Evolutionary conservation across 768 basidiomycete species (phyloP).

Genomic region (Dacryopinax spathularia): DNA sequence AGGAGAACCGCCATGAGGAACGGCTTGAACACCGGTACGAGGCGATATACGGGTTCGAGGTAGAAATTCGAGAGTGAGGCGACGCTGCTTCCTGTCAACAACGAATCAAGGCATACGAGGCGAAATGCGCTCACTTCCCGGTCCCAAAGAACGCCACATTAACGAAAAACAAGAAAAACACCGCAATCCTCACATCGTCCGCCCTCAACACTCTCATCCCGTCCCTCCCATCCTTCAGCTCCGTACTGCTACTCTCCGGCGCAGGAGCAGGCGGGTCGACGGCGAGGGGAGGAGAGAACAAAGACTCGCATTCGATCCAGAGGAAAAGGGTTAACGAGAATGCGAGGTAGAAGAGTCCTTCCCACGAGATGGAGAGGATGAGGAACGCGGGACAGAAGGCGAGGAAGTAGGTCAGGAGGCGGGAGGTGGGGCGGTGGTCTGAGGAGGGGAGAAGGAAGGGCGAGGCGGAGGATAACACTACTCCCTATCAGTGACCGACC

Average conservation of each 20-base stretch:
- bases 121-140: constrained; percentile 46
- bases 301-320: constrained; percentile 55
- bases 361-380: constrained; percentile 66
- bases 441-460: constrained; percentile 33
- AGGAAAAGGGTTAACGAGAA: constrained; percentile 46
- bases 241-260: background rate
- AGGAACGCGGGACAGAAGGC: constrained; percentile 64
- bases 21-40: constrained; percentile 73
- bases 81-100: constrained; percentile 32
- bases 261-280: background rate
- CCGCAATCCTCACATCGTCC: constrained; percentile 56
- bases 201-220: constrained; percentile 9
- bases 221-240: background rate
- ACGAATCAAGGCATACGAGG: constrained; percentile 12
- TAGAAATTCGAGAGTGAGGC: constrained; percentile 87
- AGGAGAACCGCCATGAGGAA: constrained; percentile 67
- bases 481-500: background rate
- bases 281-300: constrained; percentile 11
- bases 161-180: constrained; percentile 77
- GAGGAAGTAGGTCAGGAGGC: constrained; percentile 49
- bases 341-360: constrained; percentile 63
- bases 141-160: constrained; percentile 79
- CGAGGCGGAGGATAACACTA: constrained; percentile 38
- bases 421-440: constrained; percentile 33
- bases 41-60: constrained; percentile 71